Evolutionary conservation across 1,284 basidiomycete species (phyloP).

Genomic region (Malassezia cuniculi): DNA sequence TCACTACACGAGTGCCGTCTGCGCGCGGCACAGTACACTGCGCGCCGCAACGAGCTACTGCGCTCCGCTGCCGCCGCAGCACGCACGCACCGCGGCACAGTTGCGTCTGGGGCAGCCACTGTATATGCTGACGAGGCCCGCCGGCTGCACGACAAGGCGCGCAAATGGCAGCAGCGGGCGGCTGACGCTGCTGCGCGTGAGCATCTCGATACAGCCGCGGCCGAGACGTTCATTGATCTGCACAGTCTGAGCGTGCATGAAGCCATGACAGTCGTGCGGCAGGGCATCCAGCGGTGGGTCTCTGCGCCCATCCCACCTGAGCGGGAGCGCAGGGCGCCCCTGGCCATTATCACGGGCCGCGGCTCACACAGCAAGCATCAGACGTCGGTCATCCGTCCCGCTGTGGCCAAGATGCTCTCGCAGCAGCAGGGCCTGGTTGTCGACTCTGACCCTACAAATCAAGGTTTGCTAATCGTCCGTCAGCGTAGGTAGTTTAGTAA

Average conservation of each 20-base stretch:
- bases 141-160: constrained; percentile 34
- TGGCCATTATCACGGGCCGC: constrained; percentile 45
- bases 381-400: constrained; percentile 41
- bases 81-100: constrained; percentile 1
- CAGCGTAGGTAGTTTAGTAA: too few species aligned
- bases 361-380: constrained; percentile 43
- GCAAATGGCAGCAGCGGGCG: constrained; percentile 42
- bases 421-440: constrained; percentile 9
- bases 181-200: constrained; percentile 21
- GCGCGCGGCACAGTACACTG: constrained; percentile 32
- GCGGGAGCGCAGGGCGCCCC: constrained; percentile 15
- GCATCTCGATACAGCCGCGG: constrained; percentile 2
- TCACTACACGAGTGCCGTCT: constrained; percentile 22
- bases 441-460: background rate
- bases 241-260: constrained; percentile 45
- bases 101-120: constrained; percentile 13
- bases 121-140: constrained; percentile 44
- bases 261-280: constrained; percentile 40
- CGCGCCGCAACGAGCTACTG: constrained; percentile 38
- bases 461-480: background rate
- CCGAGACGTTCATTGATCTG: constrained; percentile 39
- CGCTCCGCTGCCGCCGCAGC: constrained; percentile 27
- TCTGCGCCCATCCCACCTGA: constrained; percentile 7
- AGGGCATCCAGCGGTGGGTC: constrained; percentile 38
- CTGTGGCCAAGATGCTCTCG: constrained; percentile 22